Evolutionary conservation across 768 basidiomycete species (phyloP).

Genomic region (Pleurotus cornucopiae): DNA sequence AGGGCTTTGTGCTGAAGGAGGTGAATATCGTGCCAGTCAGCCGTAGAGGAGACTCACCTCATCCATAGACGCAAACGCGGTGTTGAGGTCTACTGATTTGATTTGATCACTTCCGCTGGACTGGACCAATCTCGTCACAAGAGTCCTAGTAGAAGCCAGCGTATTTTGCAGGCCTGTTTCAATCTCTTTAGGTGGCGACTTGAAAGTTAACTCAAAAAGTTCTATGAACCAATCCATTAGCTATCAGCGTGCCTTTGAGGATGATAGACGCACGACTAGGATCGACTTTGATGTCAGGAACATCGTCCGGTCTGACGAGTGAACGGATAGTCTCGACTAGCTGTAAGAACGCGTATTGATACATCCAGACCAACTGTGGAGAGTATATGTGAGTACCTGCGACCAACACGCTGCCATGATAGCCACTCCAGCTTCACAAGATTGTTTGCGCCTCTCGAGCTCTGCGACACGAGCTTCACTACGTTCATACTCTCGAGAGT

Average conservation of each 20-base stretch:
- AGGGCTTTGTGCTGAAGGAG: slow-evolving; percentile 48
- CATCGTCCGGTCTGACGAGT: slow-evolving; percentile 48
- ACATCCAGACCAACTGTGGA: slow-evolving; percentile 6
- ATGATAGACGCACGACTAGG: slow-evolving; percentile 31
- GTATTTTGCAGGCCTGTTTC: slow-evolving; percentile 48
- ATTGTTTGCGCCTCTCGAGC: slow-evolving; percentile 60
- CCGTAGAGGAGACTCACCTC: slow-evolving; percentile 42
- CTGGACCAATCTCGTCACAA: slow-evolving; percentile 56
- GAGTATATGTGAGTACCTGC: slow-evolving; percentile 42
- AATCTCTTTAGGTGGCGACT: slow-evolving; percentile 31
- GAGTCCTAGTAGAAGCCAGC: slow-evolving; percentile 51
- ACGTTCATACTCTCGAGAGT: slow-evolving; percentile 70
- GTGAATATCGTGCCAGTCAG: slow-evolving; percentile 4
- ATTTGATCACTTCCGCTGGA: slow-evolving; percentile 30
- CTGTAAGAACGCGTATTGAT: slow-evolving; percentile 28
- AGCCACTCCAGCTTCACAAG: slow-evolving; percentile 66
- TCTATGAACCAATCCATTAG: slow-evolving; percentile 22
- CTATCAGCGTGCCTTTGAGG: not conserved
- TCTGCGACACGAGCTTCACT: slow-evolving; percentile 56
- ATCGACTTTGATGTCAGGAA: slow-evolving; percentile 37
- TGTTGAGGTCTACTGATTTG: slow-evolving; percentile 8
- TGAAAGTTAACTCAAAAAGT: slow-evolving; percentile 43
- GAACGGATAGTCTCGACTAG: slow-evolving; percentile 63
- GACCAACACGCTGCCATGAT: slow-evolving; percentile 80
- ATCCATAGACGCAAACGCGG: slow-evolving; percentile 28